These are phyloP conservation scores for Fusarium compactum DNA, from an alignment of 2,329 filamentous ascomycete genomes.

Conservation along the genomic window DNA sequence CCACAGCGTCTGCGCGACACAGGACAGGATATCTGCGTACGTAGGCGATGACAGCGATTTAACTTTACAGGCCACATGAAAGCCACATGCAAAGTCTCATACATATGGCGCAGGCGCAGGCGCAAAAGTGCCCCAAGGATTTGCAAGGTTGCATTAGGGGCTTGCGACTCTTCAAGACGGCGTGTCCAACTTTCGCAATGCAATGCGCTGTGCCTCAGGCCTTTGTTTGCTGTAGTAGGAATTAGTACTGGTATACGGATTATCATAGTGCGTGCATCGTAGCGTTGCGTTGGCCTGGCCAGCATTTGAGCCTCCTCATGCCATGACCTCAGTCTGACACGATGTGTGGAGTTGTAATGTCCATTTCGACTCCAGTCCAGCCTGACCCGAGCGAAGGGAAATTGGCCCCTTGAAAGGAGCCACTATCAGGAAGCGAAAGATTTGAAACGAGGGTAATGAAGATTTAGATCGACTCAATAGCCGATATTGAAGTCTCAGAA, in stretches of 20 bases:
- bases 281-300: conserved; percentile 18
- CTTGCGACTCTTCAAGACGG: conserved; percentile 22
- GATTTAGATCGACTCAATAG: conserved; percentile 39
- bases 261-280: conserved; percentile 9
- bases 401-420: conserved; percentile 31
- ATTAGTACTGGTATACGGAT: background rate
- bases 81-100: conserved; percentile 14
- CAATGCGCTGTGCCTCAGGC: conserved; percentile 18
- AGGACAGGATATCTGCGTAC: background rate
- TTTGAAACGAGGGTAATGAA: conserved; percentile 33
- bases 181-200: conserved; percentile 11
- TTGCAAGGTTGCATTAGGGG: conserved; percentile 25
- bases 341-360: conserved; percentile 40
- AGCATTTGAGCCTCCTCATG: conserved; percentile 38
- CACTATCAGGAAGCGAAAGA: conserved; percentile 19
- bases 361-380: conserved; percentile 32
- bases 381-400: conserved; percentile 34
- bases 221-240: background rate
- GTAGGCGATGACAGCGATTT: conserved; percentile 15
- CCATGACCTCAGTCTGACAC: conserved; percentile 47
- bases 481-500: conserved; percentile 20
- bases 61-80: conserved; percentile 6
- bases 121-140: conserved; percentile 21
- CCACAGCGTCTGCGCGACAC: background rate
- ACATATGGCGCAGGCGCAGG: background rate